These are phyloP conservation scores for Vigna mungo DNA, from an alignment of 306 rosid species.

Conservation along the genomic window DNA sequence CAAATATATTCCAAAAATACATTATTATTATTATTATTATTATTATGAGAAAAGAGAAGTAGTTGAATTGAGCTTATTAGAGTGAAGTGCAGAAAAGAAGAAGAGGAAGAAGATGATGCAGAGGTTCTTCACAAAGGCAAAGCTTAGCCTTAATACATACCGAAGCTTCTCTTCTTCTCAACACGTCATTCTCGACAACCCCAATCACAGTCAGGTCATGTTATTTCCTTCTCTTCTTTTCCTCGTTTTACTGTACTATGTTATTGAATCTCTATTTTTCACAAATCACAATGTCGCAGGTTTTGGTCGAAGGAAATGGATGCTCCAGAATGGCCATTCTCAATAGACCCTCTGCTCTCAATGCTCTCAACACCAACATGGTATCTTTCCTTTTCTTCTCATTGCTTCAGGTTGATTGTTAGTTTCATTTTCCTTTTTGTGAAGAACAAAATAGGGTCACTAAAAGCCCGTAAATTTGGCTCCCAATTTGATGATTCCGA, in stretches of 20 bases:
- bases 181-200: background rate
- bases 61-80: background rate
- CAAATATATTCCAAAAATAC: too few relatives aligned
- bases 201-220: background rate
- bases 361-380: conserved; percentile 49
- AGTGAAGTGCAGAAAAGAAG: background rate
- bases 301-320: conserved; percentile 40
- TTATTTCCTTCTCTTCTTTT: background rate
- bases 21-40: too few relatives aligned
- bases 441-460: background rate
- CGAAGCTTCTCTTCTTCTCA: conserved; percentile 13
- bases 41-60: background rate
- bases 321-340: conserved; percentile 41
- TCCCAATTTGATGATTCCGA: background rate
- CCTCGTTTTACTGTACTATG: background rate
- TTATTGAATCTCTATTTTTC: background rate
- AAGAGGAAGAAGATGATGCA: background rate
- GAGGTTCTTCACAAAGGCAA: background rate
- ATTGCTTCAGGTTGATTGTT: background rate
- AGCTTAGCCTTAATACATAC: background rate
- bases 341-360: conserved; percentile 48
- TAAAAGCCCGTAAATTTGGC: background rate
- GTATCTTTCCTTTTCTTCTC: background rate
- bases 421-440: background rate
- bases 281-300: conserved; percentile 24